Conservation (phyloP, 345 rosid genomes). For the Heritiera fomes region DNA sequence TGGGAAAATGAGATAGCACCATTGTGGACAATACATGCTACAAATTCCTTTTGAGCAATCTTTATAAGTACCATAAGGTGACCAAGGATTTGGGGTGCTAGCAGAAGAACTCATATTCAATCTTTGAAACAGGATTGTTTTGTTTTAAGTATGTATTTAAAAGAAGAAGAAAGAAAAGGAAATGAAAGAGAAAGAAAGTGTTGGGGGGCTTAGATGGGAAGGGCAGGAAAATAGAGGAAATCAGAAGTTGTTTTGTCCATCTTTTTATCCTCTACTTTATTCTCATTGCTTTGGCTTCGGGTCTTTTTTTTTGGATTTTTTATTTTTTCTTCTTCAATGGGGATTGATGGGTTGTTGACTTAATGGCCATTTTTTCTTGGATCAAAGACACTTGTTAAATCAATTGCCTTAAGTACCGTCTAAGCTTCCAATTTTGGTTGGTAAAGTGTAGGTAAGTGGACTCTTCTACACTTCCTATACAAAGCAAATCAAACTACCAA, state of each 20-base stretch:
- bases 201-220: constrained; percentile 33
- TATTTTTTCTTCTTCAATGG: not conserved
- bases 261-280: constrained; percentile 31
- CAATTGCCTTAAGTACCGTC: constrained; percentile 25
- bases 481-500: not conserved
- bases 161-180: not conserved
- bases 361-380: not conserved
- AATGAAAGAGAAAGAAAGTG: constrained; percentile 2
- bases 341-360: constrained; percentile 24
- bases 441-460: constrained; percentile 34
- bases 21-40: constrained; percentile 79
- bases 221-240: constrained; percentile 38
- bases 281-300: constrained; percentile 4
- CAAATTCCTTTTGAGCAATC: constrained; percentile 85
- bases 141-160: not conserved
- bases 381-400: not conserved
- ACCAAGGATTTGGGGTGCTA: constrained; percentile 47
- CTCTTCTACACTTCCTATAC: not conserved
- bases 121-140: not conserved
- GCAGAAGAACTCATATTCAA: constrained; percentile 43
- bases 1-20: constrained; percentile 79
- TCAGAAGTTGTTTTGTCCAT: constrained; percentile 31
- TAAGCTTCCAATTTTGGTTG: constrained; percentile 38
- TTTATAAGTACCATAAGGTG: constrained; percentile 47
- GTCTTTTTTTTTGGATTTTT: not conserved